Evolutionary conservation across 2,329 filamentous ascomycete species (phyloP).

Genomic region (Fusarium acutatum): DNA sequence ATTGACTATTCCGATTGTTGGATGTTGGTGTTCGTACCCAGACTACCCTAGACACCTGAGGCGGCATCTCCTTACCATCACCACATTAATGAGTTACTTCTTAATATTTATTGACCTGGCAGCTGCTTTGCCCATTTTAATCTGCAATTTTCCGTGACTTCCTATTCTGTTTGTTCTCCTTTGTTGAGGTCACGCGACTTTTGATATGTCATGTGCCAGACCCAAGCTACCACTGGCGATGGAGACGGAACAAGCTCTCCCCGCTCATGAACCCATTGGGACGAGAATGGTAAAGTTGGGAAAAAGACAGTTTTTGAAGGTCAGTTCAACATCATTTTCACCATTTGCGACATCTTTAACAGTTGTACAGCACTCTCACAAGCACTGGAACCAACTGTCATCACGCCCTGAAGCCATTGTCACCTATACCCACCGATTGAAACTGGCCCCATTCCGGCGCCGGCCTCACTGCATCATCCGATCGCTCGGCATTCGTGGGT

Average conservation of each 20-base stretch:
- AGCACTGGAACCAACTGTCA: neutral
- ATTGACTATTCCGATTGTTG: neutral
- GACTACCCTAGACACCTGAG: slow-evolving; percentile 6
- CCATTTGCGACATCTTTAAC: neutral
- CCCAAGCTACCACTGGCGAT: slow-evolving; percentile 20
- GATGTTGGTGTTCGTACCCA: neutral
- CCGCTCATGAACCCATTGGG: slow-evolving; percentile 28
- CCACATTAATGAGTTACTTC: neutral
- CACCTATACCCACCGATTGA: slow-evolving; percentile 23
- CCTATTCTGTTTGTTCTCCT: neutral
- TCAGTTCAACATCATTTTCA: neutral
- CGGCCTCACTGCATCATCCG: slow-evolving; percentile 39
- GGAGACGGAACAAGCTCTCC: slow-evolving; percentile 28
- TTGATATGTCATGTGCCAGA: slow-evolving; percentile 31
- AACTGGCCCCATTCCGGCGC: slow-evolving; percentile 35
- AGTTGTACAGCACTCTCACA: neutral
- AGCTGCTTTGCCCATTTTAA: neutral
- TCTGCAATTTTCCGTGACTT: slow-evolving; percentile 7
- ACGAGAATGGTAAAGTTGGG: slow-evolving; percentile 1
- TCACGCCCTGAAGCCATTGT: slow-evolving; percentile 8
- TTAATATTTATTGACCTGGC: neutral
- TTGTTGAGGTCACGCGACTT: slow-evolving; percentile 30
- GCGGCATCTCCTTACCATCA: neutral
- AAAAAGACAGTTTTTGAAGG: neutral
- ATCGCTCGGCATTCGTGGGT: slow-evolving; percentile 41